Percentiles rank a stretch among this genome's conserved stretches.
These are phyloP conservation scores for Phaeosphaeriaceae sp. DNA, from an alignment of 2,329 filamentous ascomycete genomes.

Conservation along the genomic window DNA sequence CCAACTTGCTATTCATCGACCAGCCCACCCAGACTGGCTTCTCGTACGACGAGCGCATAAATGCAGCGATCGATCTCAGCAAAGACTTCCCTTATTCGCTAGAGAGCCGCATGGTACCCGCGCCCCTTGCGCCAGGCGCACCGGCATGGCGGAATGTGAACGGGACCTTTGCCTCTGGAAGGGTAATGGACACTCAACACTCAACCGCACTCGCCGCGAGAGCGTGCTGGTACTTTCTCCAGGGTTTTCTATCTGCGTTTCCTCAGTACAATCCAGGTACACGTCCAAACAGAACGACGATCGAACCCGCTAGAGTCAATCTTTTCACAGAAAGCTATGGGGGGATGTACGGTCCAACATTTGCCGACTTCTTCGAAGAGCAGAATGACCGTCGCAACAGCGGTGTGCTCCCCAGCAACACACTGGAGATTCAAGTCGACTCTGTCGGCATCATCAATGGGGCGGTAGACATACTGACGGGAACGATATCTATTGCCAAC, in stretches of 20 bases:
- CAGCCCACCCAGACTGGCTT: constrained; percentile 75
- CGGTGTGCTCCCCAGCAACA: constrained; percentile 58
- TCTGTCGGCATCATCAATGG: constrained; percentile 76
- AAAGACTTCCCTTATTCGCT: background rate
- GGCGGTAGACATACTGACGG: constrained; percentile 69
- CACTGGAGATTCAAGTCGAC: constrained; percentile 65
- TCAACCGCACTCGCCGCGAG: constrained; percentile 64
- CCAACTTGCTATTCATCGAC: constrained; percentile 66
- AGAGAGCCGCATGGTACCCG: constrained; percentile 29
- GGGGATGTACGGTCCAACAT: constrained; percentile 72
- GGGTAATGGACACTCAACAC: constrained; percentile 59
- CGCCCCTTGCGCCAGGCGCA: constrained; percentile 34
- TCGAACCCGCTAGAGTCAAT: constrained; percentile 63
- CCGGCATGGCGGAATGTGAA: constrained; percentile 59
- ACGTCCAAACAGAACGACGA: constrained; percentile 41
- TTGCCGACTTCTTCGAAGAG: constrained; percentile 64
- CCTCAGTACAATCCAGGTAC: constrained; percentile 64
- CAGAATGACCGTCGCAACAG: constrained; percentile 67
- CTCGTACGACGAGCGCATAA: constrained; percentile 69
- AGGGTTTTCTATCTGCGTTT: constrained; percentile 66
- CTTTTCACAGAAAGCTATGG: constrained; percentile 75
- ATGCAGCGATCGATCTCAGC: constrained; percentile 47
- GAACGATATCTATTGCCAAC: constrained; percentile 63
- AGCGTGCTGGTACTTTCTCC: constrained; percentile 70
- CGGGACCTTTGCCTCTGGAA: constrained; percentile 69